Percentiles rank a stretch among this genome's conserved stretches.
Evolutionary conservation across 2,329 filamentous ascomycete species (phyloP).

Genomic region (Phialophora macrospora): DNA sequence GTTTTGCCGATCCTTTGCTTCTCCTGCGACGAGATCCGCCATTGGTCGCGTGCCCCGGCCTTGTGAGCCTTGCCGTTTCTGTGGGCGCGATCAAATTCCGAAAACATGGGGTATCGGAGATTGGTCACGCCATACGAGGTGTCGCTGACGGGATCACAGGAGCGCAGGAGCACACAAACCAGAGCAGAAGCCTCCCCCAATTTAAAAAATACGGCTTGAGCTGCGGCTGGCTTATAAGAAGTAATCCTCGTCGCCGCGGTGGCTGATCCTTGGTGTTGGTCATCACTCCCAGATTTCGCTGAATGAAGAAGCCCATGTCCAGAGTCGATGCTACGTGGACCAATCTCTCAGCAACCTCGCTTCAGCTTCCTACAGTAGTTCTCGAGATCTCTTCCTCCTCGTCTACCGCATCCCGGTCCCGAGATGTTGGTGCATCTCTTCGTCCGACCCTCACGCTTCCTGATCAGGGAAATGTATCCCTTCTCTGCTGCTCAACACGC

Average conservation of each 20-base stretch:
- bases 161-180: not conserved
- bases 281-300: not conserved
- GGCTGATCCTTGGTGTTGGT: not conserved
- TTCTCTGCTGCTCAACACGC: not conserved
- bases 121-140: not conserved
- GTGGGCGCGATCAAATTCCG: not conserved
- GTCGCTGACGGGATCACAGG: not conserved
- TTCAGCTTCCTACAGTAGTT: not conserved
- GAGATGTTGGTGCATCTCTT: no score
- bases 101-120: constrained; percentile 9
- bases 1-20: not conserved
- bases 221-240: not conserved
- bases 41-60: not conserved
- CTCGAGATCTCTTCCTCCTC: not conserved
- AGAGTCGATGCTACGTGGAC: not conserved
- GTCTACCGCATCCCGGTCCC: not conserved
- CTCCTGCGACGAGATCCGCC: not conserved
- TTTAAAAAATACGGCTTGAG: not conserved
- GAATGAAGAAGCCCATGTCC: not conserved
- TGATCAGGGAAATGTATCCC: not conserved
- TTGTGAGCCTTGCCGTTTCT: not conserved
- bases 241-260: not conserved
- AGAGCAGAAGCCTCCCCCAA: not conserved
- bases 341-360: not conserved
- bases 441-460: no score